Evolutionary conservation across 768 basidiomycete genomes (phyloP).

Genomic region (Boletus speciosus): DNA sequence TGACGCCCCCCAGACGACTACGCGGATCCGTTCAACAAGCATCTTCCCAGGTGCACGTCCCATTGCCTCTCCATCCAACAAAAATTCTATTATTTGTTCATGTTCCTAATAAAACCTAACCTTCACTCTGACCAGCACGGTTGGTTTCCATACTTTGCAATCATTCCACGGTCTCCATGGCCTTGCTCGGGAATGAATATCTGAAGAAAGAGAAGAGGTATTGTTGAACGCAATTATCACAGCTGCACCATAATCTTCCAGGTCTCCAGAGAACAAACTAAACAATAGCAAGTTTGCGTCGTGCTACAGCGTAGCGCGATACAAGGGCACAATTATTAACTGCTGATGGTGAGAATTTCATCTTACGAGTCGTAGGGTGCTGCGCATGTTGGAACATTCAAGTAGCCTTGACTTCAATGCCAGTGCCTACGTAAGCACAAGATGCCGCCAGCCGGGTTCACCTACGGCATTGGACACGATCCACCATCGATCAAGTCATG

Average conservation of each 20-base stretch:
- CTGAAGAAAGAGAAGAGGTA: not conserved
- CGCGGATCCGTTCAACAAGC: constrained; percentile 40
- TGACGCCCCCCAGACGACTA: constrained; percentile 43
- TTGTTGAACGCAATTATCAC: not conserved
- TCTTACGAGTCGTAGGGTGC: not conserved
- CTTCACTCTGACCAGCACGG: too few relatives aligned
- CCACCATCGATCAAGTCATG: not conserved
- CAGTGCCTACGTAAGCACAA: not conserved
- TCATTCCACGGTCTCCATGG: not conserved
- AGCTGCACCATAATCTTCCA: not conserved
- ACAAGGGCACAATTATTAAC: not conserved
- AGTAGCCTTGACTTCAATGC: too few relatives aligned
- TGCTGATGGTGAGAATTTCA: not conserved
- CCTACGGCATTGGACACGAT: too few relatives aligned
- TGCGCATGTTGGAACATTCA: not conserved
- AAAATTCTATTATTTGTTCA: too few relatives aligned
- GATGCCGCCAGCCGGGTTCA: not conserved
- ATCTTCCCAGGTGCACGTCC: too few relatives aligned
- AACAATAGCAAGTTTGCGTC: not conserved
- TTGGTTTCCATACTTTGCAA: too few relatives aligned
- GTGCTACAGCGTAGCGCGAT: not conserved
- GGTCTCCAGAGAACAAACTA: not conserved
- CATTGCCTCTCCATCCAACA: constrained; percentile 58
- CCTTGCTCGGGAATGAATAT: not conserved
- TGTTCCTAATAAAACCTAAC: too few relatives aligned